A percentile compares a stretch with the other conserved stretches of the same genome.
These are phyloP conservation scores for Allantophomopsis lycopodina DNA, from an alignment of 2,329 filamentous ascomycete genomes.

Conservation along the genomic window DNA sequence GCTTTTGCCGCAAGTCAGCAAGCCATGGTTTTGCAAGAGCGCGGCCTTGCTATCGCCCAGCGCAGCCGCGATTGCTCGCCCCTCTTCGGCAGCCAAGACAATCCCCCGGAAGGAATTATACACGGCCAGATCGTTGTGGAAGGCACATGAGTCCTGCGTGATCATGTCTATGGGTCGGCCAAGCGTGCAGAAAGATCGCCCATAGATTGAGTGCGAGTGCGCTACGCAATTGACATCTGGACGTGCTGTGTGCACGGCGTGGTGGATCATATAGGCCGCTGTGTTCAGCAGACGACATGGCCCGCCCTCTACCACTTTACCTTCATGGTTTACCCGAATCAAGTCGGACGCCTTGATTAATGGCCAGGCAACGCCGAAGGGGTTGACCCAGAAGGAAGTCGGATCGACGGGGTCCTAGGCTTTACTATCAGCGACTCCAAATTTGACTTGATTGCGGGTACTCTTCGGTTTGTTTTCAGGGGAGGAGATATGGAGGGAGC, in stretches of 20 bases:
- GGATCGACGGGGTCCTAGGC: slow-evolving; percentile 19
- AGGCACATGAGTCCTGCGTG: slow-evolving; percentile 41
- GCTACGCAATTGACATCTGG: slow-evolving; percentile 44
- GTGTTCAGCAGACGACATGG: slow-evolving; percentile 16
- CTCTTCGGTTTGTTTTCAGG: neutral
- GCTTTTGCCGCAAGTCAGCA: slow-evolving; percentile 33
- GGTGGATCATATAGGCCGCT: slow-evolving; percentile 44
- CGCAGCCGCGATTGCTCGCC: slow-evolving; percentile 28
- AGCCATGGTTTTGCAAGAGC: slow-evolving; percentile 39
- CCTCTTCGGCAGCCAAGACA: slow-evolving; percentile 37
- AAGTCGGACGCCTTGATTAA: slow-evolving; percentile 48
- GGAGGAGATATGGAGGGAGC: neutral
- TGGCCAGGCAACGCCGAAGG: slow-evolving; percentile 20
- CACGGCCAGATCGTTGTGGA: slow-evolving; percentile 27
- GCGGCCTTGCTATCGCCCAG: slow-evolving; percentile 35
- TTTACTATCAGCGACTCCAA: neutral
- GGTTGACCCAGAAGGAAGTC: slow-evolving; percentile 19
- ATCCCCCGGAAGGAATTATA: slow-evolving; percentile 34
- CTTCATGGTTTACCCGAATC: slow-evolving; percentile 49
- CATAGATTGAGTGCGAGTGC: slow-evolving; percentile 43
- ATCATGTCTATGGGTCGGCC: slow-evolving; percentile 44
- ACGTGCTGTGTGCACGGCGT: slow-evolving; percentile 41
- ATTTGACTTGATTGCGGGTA: neutral
- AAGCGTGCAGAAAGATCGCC: slow-evolving; percentile 46
- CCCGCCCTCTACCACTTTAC: slow-evolving; percentile 50